Evolutionary conservation across 768 basidiomycete genomes (phyloP).

Genomic region (Tubosaeta sp.): DNA sequence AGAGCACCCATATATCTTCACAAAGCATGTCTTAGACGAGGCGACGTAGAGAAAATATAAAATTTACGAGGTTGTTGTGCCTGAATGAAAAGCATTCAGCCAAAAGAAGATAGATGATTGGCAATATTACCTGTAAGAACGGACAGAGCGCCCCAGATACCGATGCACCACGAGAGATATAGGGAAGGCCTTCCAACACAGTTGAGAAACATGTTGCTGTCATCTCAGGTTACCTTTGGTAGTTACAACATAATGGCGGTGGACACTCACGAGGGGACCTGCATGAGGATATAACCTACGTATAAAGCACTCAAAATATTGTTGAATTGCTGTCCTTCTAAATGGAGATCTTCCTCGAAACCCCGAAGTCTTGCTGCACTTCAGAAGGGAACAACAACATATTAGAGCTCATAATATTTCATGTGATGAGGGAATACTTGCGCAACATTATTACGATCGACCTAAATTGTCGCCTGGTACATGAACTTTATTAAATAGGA

Average conservation of each 20-base stretch:
- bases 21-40: constrained; percentile 1
- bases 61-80: constrained; percentile 38
- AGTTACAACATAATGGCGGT: not conserved
- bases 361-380: constrained; percentile 73
- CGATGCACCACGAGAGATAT: constrained; percentile 65
- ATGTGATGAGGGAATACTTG: constrained; percentile 27
- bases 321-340: constrained; percentile 60
- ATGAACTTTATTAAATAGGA: not conserved
- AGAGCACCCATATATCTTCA: constrained; percentile 60
- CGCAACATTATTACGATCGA: constrained; percentile 72
- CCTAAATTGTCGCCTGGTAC: constrained; percentile 29
- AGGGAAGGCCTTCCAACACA: constrained; percentile 64
- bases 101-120: not conserved
- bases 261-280: constrained; percentile 62
- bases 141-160: constrained; percentile 64
- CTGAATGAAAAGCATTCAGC: constrained; percentile 18
- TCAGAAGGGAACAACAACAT: not conserved
- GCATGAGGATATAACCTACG: constrained; percentile 74
- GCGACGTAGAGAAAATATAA: not conserved
- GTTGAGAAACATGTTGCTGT: constrained; percentile 68
- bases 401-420: not conserved
- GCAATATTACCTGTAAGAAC: constrained; percentile 43
- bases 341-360: constrained; percentile 62
- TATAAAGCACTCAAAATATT: constrained; percentile 66
- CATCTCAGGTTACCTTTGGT: not conserved